Evolutionary conservation across 192 early-diverging fungal species (phyloP), one percentile per base, ranked within the genome.

Genomic region (Linnemannia hyalina): DNA sequence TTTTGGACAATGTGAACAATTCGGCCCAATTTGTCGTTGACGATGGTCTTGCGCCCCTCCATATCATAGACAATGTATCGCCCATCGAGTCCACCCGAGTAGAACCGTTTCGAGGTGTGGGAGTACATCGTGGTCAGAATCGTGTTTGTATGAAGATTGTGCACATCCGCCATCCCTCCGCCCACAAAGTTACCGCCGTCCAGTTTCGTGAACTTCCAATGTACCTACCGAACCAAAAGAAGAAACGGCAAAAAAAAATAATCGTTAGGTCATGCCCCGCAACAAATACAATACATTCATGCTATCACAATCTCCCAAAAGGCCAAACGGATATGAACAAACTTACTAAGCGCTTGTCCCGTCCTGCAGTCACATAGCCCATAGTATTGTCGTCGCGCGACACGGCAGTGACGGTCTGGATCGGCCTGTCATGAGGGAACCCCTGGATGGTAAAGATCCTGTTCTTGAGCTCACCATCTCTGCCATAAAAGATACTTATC

Each of bases 301-400:
- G 1, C 38, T 40, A 40, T 40, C 38, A 20, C 47, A 22, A 52
- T 52, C 20, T 18, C 18, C 49, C 18, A 4, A 52, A 52, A 6
- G 49, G 49, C 49, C 49, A 52, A 20, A 46, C 11, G 44, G 49
- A 52, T 52, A 52, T 52, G 49, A 22, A 52, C 20, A 46, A 52
- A 22, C 52, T 71, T 75, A 81, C 84, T 47, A 86, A 32, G 6
- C 11, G n/a, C 23, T 70, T 80, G 35, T 81, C 84, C 15, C 16
- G 22, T 2, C 84, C 84, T 29, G 44, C 79, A 3, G 84, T 86
- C n/a, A 81, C 47, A 76, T 74, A 86, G 5, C 79, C 80, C 46
- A 80, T 68, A 22, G 44, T n/a, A 26, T 75, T 65, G 23, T 77
- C 40, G 11, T 81, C 75, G 26, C 75, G 8, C 72, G 76, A 77